A percentile compares a stretch with the other conserved stretches of the same genome.
These are phyloP conservation scores for Paragyromitra xinjiangensis DNA, from an alignment of 495 filamentous ascomycete genomes.

Conservation along the genomic window DNA sequence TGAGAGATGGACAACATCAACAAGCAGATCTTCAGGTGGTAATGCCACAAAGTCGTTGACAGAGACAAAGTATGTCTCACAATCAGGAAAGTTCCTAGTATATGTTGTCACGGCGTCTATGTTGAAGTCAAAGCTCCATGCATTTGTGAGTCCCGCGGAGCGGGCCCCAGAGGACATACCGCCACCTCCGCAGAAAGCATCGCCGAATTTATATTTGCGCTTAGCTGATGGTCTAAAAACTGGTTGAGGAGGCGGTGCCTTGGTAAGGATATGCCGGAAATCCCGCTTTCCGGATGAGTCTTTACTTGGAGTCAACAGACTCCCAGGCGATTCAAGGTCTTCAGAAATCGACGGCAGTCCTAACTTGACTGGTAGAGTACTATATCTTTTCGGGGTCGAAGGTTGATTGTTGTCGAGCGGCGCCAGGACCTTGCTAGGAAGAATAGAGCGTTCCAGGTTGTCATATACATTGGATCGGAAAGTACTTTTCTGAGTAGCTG, in stretches of 20 bases:
- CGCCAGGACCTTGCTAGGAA: neutral
- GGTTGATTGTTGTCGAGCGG: neutral
- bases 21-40: slow-evolving; percentile 56
- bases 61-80: slow-evolving; percentile 60
- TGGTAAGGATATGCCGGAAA: neutral
- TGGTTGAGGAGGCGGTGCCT: slow-evolving; percentile 8
- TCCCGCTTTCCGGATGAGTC: neutral
- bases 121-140: slow-evolving; percentile 56
- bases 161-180: slow-evolving; percentile 55
- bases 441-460: neutral
- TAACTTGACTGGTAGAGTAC: neutral
- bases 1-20: slow-evolving; percentile 81
- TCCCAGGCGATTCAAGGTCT: neutral
- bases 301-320: neutral
- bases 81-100: slow-evolving; percentile 66
- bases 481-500: neutral
- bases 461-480: slow-evolving; percentile 21
- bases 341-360: neutral
- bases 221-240: slow-evolving; percentile 5
- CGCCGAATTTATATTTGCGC: slow-evolving; percentile 55
- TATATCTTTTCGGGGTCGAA: neutral
- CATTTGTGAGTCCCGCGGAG: slow-evolving; percentile 47
- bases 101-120: slow-evolving; percentile 50
- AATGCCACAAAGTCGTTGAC: slow-evolving; percentile 64
- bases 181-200: slow-evolving; percentile 57